phyloP scores from a whole-genome alignment of 2,329 filamentous ascomycete species.

The Penicillium sp. region DNA sequence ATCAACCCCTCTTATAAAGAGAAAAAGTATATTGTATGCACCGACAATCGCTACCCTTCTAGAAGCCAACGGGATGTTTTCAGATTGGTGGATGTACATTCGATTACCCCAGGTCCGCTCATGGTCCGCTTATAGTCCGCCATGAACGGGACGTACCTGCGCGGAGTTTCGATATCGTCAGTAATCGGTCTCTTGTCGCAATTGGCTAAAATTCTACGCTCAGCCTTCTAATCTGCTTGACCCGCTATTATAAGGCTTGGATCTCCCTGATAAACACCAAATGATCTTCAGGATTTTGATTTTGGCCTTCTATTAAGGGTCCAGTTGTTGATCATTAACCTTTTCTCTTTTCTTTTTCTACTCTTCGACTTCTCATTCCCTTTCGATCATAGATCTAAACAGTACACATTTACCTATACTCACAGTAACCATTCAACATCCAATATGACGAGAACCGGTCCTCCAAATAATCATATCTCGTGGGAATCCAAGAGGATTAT shows the following conservation, averaged over 20 bases:
- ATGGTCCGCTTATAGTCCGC: neutral
- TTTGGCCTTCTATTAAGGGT: slow-evolving; percentile 18
- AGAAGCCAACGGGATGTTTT: slow-evolving; percentile 17
- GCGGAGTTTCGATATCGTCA: slow-evolving; percentile 26
- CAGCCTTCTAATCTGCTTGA: slow-evolving; percentile 5
- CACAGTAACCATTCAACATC: neutral
- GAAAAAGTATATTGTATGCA: slow-evolving; percentile 7
- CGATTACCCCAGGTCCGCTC: slow-evolving; percentile 33
- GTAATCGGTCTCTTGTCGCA: slow-evolving; percentile 24
- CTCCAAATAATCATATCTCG: slow-evolving; percentile 22
- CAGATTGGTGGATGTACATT: slow-evolving; percentile 23
- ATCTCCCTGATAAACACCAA: slow-evolving; percentile 17
- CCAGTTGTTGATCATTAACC: slow-evolving; percentile 18
- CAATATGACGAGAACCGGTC: slow-evolving; percentile 29
- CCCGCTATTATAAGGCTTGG: slow-evolving; percentile 26
- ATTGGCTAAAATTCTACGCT: slow-evolving; percentile 16
- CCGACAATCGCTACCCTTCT: slow-evolving; percentile 22
- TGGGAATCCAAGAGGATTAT: slow-evolving; percentile 30
- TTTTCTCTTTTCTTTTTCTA: neutral
- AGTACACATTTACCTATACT: neutral
- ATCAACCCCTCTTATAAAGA: slow-evolving; percentile 21
- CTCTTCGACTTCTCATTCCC: neutral
- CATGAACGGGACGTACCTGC: slow-evolving; percentile 25
- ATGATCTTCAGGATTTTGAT: slow-evolving; percentile 23
- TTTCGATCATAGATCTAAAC: slow-evolving; percentile 11